Percentiles rank a stretch among this genome's conserved stretches.
Conservation (phyloP, 345 rosid genomes). For the Lumnitzera littorea region DNA sequence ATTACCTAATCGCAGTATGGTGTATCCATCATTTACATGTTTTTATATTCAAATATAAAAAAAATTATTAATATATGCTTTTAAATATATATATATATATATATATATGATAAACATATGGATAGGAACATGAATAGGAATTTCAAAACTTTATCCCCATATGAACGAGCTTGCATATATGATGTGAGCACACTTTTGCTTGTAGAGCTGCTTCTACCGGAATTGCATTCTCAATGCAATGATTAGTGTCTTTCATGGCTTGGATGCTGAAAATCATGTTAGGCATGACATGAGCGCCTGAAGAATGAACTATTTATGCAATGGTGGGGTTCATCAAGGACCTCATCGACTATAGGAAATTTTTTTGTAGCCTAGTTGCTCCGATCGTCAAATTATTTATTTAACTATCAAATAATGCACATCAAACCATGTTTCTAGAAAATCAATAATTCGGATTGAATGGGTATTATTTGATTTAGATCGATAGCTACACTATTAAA, state of each 20-base stretch:
- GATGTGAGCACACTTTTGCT: constrained; percentile 7
- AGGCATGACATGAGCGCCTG: no score
- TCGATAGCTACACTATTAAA: no score
- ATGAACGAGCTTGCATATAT: background rate
- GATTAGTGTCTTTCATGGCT: constrained; percentile 10
- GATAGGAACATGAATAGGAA: no score
- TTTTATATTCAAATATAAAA: no score
- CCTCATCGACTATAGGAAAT: no score
- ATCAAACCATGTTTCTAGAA: background rate
- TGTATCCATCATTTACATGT: no score
- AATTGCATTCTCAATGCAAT: constrained; percentile 7
- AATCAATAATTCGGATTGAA: constrained; percentile 3
- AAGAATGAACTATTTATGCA: no score
- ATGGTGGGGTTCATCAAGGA: no score
- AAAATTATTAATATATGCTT: no score
- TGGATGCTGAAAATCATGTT: background rate
- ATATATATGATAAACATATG: background rate
- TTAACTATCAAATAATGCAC: background rate
- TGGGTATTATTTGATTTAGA: background rate
- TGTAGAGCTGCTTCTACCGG: background rate
- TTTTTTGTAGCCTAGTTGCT: no score
- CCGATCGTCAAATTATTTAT: no score
- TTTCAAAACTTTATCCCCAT: background rate
- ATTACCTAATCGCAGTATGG: background rate
- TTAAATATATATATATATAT: background rate